phyloP scores from a whole-genome alignment of 2,329 filamentous ascomycete genomes.

The Drechslerella dactyloides region DNA sequence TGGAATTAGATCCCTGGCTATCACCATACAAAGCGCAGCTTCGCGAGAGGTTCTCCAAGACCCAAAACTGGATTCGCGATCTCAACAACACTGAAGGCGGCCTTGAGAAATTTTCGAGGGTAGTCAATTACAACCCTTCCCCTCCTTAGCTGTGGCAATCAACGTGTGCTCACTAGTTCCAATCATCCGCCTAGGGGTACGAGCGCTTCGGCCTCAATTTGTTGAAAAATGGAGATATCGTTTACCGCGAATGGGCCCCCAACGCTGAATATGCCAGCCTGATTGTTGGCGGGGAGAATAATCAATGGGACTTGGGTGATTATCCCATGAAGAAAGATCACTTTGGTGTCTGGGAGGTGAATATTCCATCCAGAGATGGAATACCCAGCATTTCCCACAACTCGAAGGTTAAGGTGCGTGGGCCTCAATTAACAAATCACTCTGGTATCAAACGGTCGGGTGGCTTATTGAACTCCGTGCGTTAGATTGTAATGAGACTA shows the following conservation, averaged over 20 bases:
- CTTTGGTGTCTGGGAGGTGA: conserved; percentile 87
- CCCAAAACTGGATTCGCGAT: conserved; percentile 83
- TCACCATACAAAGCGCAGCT: conserved; percentile 81
- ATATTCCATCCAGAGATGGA: conserved; percentile 74
- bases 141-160: conserved; percentile 1
- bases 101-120: conserved; percentile 86
- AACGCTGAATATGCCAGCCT: conserved; percentile 84
- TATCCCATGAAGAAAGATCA: conserved; percentile 85
- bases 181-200: conserved; percentile 67
- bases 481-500: conserved; percentile 69
- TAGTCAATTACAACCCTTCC: conserved; percentile 57
- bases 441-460: conserved; percentile 1
- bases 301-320: conserved; percentile 82
- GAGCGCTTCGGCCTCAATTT: conserved; percentile 88
- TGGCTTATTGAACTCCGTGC: background rate
- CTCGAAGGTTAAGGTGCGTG: conserved; percentile 86
- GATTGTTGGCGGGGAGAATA: conserved; percentile 65
- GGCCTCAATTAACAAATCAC: conserved; percentile 9
- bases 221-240: conserved; percentile 79
- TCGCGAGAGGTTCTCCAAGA: conserved; percentile 75
- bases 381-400: conserved; percentile 84
- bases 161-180: conserved; percentile 23
- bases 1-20: conserved; percentile 87
- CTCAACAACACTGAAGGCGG: conserved; percentile 86
- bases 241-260: conserved; percentile 95